Percentiles rank a stretch among this genome's conserved stretches.
Evolutionary conservation across 2,329 filamentous ascomycete genomes (phyloP).

Genomic region (Massarina eburnea): DNA sequence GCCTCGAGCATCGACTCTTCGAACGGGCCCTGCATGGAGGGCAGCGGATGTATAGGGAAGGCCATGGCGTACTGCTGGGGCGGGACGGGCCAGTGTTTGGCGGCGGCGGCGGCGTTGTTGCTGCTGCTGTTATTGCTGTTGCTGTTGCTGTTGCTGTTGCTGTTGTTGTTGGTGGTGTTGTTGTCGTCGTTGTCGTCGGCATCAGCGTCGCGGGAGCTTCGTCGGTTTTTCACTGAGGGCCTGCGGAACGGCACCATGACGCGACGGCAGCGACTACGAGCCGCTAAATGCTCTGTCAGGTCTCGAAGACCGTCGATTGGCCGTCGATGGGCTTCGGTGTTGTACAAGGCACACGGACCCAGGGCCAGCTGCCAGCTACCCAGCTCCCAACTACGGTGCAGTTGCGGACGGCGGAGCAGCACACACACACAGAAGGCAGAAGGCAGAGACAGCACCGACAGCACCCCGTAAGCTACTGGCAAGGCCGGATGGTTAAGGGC

Average conservation of each 20-base stretch:
- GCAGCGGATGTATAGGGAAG: slow-evolving; percentile 68
- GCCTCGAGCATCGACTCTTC: slow-evolving; percentile 79
- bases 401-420: slow-evolving; percentile 19
- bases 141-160: background rate
- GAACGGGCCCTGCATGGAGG: slow-evolving; percentile 77
- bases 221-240: slow-evolving; percentile 12
- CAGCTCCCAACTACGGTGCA: slow-evolving; percentile 29
- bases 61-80: slow-evolving; percentile 38
- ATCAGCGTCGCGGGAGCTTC: slow-evolving; percentile 10
- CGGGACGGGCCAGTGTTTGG: slow-evolving; percentile 36
- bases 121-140: background rate
- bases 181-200: slow-evolving; percentile 2
- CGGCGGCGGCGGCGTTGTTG: slow-evolving; percentile 7
- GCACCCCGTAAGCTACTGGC: too few species aligned
- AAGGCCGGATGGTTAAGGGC: too few species aligned
- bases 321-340: slow-evolving; percentile 19
- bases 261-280: background rate
- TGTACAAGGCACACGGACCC: slow-evolving; percentile 26
- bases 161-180: background rate
- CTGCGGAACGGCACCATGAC: slow-evolving; percentile 22
- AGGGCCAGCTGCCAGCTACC: slow-evolving; percentile 18
- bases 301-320: slow-evolving; percentile 1
- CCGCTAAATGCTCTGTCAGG: slow-evolving; percentile 1
- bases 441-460: slow-evolving; percentile 1
- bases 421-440: slow-evolving; percentile 6